Base-by-base conservation (phyloP, 2,329 filamentous ascomycete species). In the Coniochaeta hoffmannii region DNA sequence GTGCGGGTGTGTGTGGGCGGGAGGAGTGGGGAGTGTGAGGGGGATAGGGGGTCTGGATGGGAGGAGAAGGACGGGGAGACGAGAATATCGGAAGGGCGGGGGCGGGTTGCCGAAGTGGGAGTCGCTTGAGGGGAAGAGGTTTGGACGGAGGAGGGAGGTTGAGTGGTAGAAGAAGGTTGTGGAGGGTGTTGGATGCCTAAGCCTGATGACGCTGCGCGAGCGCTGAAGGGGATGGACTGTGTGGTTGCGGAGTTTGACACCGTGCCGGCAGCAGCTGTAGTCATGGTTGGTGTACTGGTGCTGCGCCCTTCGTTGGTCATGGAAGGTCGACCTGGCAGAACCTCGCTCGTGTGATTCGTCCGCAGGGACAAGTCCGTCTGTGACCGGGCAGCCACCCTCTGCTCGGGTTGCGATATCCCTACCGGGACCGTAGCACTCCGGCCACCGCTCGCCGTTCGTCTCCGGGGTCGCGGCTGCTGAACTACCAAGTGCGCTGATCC, bases 291-390 rank as follows among this genome's bases (percentile, higher is more conserved):
- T 52, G 70, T 65, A 56, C 69, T 71, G 12, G 67, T 59, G 59
- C 74, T 79, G 56, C 77, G 68, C 4, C 63, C 68, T 10, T 80
- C 76, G 11, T 67, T 65, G 28, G 38, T 50, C 24, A 76, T 68
- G 44, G 66, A 68, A 2, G 76, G 72, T 36, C 76, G 71, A 12
- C 66, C 67, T 5, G 66, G 60, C 1, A 67, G 62, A 4, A 69
- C 61, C 24, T 76, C 75, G 14, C 69, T 65, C 9, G 68, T 68
- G 22, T 72, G n/a, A n/a, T n/a, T 71, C 7, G 76, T 68, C 41
- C 75, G 73, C 5, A 75, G 59, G 2, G 71, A 69, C 9, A 90
- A 71, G 64, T 91, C 87, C 1, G 82, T 87, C 50, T 85, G 81
- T 17, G 88, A 89, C 22, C 81, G 79, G 22, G 80, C 75, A 12